Evolutionary conservation across 805 yeast species (phyloP).

Genomic region (Cyberlindnera nakhonratchasimensis): DNA sequence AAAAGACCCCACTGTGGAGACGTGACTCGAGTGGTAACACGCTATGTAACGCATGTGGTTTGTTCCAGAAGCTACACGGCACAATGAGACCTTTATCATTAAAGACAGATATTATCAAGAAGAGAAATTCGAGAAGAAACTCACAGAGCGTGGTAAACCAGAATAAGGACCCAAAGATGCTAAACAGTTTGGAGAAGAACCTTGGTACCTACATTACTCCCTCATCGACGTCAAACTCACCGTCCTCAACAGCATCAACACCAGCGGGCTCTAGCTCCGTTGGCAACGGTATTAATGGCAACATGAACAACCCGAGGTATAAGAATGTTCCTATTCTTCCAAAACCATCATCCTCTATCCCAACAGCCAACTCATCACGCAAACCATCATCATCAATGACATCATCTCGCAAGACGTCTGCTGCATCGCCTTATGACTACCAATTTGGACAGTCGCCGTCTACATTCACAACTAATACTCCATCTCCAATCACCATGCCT

Average conservation of each 20-base stretch:
- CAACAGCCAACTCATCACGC: conserved; percentile 6
- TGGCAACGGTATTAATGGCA: conserved; percentile 1
- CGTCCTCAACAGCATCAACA: conserved; percentile 15
- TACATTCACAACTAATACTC: conserved; percentile 19
- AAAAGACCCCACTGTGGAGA: conserved; percentile 92
- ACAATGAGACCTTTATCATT: conserved; percentile 85
- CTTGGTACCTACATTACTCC: conserved; percentile 24
- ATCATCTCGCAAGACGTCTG: conserved; percentile 9
- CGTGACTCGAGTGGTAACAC: conserved; percentile 88
- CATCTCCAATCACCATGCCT: conserved; percentile 27
- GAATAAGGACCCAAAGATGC: conserved; percentile 15
- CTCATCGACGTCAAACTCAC: conserved; percentile 23
- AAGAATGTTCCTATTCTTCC: conserved; percentile 30
- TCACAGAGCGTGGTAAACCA: conserved; percentile 14
- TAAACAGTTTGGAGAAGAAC: conserved; percentile 24
- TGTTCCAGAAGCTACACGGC: conserved; percentile 87
- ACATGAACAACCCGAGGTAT: conserved; percentile 15
- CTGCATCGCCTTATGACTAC: conserved; percentile 20
- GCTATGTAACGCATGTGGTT: conserved; percentile 92
- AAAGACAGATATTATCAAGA: conserved; percentile 89
- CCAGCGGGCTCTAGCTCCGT: conserved; percentile 5
- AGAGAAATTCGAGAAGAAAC: conserved; percentile 44
- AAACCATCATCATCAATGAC: conserved; percentile 3
- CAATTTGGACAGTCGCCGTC: conserved; percentile 19
- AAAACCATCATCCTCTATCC: conserved; percentile 23